A percentile compares a stretch with the other conserved stretches of the same genome.
These are phyloP conservation scores for Chara braunii DNA, from an alignment of 139 green algal species.

Conservation along the genomic window DNA sequence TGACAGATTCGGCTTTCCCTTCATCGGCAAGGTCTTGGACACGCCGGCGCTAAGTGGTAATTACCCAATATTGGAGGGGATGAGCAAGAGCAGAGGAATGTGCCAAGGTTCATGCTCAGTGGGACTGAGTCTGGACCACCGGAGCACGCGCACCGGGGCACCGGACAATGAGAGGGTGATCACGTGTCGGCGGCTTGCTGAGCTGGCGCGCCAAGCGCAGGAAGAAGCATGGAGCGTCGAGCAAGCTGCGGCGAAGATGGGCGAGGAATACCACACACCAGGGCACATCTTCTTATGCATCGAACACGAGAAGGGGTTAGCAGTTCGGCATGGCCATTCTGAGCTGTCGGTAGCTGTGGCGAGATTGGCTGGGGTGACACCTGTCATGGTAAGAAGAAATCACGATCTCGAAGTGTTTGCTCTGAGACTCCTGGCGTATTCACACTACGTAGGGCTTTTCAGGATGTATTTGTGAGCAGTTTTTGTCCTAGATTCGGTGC, in stretches of 20 bases:
- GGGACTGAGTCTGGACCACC: slow-evolving; percentile 29
- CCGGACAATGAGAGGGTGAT: slow-evolving; percentile 34
- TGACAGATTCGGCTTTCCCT: slow-evolving; percentile 18
- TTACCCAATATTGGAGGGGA: slow-evolving; percentile 4
- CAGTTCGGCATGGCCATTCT: slow-evolving; percentile 22
- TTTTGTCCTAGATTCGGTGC: no score
- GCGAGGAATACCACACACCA: slow-evolving; percentile 37
- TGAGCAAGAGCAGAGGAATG: slow-evolving; percentile 21
- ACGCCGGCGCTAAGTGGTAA: background rate
- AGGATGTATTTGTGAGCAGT: no score
- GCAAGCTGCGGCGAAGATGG: slow-evolving; percentile 12
- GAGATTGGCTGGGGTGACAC: slow-evolving; percentile 16
- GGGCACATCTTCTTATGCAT: slow-evolving; percentile 41
- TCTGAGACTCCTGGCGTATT: no score
- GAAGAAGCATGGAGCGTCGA: background rate
- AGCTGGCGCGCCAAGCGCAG: slow-evolving; percentile 7
- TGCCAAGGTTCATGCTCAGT: slow-evolving; percentile 42
- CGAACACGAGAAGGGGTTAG: slow-evolving; percentile 11
- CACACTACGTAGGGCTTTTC: no score
- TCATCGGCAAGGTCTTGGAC: background rate
- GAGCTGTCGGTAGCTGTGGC: slow-evolving; percentile 37
- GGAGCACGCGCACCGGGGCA: slow-evolving; percentile 30
- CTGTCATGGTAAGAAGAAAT: slow-evolving; percentile 41
- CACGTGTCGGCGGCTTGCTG: slow-evolving; percentile 32
- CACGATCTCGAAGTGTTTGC: no score